These are phyloP conservation scores for Clavispora vitiphila DNA, from an alignment of 805 yeast genomes.

Conservation along the genomic window DNA sequence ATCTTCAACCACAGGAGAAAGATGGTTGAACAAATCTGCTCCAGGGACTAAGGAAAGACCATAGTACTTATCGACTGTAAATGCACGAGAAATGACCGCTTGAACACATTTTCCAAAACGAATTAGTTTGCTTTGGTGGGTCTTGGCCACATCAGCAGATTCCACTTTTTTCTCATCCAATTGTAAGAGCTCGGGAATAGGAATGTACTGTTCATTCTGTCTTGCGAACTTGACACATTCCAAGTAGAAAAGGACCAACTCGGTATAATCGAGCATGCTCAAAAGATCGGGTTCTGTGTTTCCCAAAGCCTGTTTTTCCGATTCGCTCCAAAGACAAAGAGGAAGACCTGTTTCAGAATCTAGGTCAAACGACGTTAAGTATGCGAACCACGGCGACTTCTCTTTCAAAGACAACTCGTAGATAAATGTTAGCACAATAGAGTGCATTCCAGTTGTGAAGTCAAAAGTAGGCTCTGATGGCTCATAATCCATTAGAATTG, in stretches of 20 bases:
- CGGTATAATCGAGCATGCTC: conserved; percentile 51
- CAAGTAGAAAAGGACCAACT: conserved; percentile 35
- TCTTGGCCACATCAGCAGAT: conserved; percentile 15
- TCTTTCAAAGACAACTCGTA: conserved; percentile 59
- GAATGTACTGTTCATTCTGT: conserved; percentile 19
- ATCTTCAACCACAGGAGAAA: conserved; percentile 26
- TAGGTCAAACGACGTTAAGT: conserved; percentile 49
- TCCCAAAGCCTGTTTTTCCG: conserved; percentile 41
- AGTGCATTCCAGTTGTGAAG: conserved; percentile 50
- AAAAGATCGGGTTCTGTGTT: conserved; percentile 61
- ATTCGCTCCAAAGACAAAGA: conserved; percentile 59
- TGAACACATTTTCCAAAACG: conserved; percentile 54
- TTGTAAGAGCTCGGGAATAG: conserved; percentile 34
- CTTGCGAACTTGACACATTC: conserved; percentile 41
- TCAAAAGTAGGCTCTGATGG: conserved; percentile 28
- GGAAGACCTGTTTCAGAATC: conserved; percentile 40
- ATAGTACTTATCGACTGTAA: conserved; percentile 72
- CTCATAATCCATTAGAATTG: conserved; percentile 54
- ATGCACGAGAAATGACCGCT: conserved; percentile 72
- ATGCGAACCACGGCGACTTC: conserved; percentile 78
- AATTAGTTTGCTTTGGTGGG: conserved; percentile 23
- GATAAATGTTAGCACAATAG: conserved; percentile 61
- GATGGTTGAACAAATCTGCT: conserved; percentile 85
- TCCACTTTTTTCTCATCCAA: conserved; percentile 5
- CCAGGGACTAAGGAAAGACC: conserved; percentile 81